A percentile compares a stretch with the other conserved stretches of the same genome.
phyloP scores from a whole-genome alignment of 2,329 filamentous ascomycete genomes.

The Trichoderma brevicompactum region DNA sequence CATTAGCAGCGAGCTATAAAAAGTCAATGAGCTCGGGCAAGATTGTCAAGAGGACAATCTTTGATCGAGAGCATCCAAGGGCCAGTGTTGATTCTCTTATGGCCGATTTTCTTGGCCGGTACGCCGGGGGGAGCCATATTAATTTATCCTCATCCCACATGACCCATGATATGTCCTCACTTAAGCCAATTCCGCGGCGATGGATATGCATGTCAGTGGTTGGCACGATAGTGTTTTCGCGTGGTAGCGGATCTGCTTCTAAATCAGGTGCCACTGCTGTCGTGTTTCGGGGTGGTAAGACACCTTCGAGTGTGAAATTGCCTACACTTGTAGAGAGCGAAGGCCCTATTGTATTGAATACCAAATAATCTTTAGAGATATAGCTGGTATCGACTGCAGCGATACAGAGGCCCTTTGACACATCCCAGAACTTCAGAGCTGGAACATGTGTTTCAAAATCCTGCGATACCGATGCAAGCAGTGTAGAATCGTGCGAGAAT shows the following conservation, averaged over 20 bases:
- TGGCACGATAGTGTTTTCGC: neutral
- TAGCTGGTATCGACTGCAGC: neutral
- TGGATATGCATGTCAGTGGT: neutral
- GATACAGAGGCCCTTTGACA: neutral
- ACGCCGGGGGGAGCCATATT: slow-evolving; percentile 31
- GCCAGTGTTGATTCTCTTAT: slow-evolving; percentile 24
- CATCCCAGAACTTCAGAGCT: neutral
- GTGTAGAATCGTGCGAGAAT: neutral
- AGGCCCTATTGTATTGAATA: neutral
- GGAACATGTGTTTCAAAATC: neutral
- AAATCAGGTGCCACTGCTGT: neutral
- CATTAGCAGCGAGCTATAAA: neutral
- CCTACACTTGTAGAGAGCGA: neutral
- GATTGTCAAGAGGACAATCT: slow-evolving; percentile 29
- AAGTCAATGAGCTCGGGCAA: neutral
- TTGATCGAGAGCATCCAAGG: slow-evolving; percentile 27
- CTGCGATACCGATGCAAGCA: neutral
- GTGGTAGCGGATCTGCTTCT: neutral
- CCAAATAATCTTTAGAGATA: neutral
- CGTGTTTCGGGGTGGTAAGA: neutral
- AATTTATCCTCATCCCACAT: slow-evolving; percentile 28
- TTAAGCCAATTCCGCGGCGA: slow-evolving; percentile 8
- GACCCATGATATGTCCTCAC: slow-evolving; percentile 26
- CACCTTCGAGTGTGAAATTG: neutral
- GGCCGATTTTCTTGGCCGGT: slow-evolving; percentile 11